Percentiles rank a stretch among this genome's conserved stretches.
phyloP scores from a whole-genome alignment of 2,329 filamentous ascomycete genomes.

The Sporothrix globosa region DNA sequence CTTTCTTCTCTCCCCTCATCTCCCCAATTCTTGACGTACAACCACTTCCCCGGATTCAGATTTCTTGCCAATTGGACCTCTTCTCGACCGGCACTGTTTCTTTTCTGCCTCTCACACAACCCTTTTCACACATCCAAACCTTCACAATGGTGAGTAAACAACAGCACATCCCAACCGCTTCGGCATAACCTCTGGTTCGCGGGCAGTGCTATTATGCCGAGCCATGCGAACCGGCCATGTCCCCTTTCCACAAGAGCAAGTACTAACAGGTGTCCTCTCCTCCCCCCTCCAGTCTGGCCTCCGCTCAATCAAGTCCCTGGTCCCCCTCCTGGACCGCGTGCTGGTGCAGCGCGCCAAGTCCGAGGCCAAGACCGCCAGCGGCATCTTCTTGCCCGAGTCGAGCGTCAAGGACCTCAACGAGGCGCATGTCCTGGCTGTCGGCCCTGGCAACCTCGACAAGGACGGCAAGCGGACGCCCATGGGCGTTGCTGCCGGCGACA shows the following conservation, averaged over 20 bases:
- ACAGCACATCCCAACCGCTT: neutral
- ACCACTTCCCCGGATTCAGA: constrained; percentile 10
- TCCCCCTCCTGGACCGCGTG: constrained; percentile 95
- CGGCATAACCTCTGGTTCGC: neutral
- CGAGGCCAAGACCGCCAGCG: constrained; percentile 91
- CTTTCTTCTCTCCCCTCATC: constrained; percentile 10
- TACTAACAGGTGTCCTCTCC: neutral
- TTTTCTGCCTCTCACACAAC: constrained; percentile 18
- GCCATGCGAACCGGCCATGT: neutral
- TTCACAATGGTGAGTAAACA: constrained; percentile 39
- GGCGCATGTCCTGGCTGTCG: constrained; percentile 93
- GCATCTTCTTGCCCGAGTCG: constrained; percentile 97
- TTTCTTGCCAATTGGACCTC: constrained; percentile 14
- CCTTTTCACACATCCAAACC: neutral
- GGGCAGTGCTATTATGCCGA: constrained; percentile 7
- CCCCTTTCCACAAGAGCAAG: neutral
- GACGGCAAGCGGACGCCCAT: constrained; percentile 86
- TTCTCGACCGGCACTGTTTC: neutral
- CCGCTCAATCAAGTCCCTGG: constrained; percentile 93
- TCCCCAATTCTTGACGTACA: constrained; percentile 10
- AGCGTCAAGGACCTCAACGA: constrained; percentile 98
- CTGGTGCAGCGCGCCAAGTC: constrained; percentile 98
- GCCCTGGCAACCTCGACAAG: constrained; percentile 83
- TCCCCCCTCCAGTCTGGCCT: constrained; percentile 61
- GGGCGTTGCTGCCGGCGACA: constrained; percentile 82